Percentiles rank a stretch among this genome's conserved stretches.
phyloP scores from a whole-genome alignment of 305 asterid species.

The Fraxinus angustifolia region DNA sequence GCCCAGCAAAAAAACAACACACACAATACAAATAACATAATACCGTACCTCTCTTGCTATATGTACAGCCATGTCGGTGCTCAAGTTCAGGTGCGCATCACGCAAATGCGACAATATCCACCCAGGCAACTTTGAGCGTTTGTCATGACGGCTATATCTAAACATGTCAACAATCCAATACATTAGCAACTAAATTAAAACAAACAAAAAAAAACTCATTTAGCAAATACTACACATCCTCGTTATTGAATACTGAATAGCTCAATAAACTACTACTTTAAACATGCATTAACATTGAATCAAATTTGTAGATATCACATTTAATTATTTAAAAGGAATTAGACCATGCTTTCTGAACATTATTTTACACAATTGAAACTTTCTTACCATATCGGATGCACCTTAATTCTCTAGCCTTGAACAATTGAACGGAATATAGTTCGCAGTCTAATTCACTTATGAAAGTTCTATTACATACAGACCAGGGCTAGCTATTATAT shows the following conservation, averaged over 20 bases:
- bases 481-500: neutral
- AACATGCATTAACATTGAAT: neutral
- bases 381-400: neutral
- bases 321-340: neutral
- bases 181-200: neutral
- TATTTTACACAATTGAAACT: neutral
- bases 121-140: conserved; percentile 90
- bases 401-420: neutral
- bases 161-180: conserved; percentile 22
- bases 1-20: neutral
- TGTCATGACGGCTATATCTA: conserved; percentile 94
- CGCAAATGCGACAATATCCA: conserved; percentile 96
- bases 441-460: neutral
- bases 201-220: neutral
- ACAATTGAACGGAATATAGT: neutral
- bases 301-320: neutral
- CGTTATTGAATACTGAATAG: neutral
- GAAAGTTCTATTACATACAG: neutral
- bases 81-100: conserved; percentile 91
- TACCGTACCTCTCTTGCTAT: conserved; percentile 85
- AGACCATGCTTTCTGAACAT: neutral
- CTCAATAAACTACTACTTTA: neutral
- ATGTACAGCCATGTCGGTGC: conserved; percentile 97
- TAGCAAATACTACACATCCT: neutral
- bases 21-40: neutral